A percentile compares a stretch with the other conserved stretches of the same genome.
phyloP scores from a whole-genome alignment of 2,329 filamentous ascomycete genomes.

The Aspergillus sp. region DNA sequence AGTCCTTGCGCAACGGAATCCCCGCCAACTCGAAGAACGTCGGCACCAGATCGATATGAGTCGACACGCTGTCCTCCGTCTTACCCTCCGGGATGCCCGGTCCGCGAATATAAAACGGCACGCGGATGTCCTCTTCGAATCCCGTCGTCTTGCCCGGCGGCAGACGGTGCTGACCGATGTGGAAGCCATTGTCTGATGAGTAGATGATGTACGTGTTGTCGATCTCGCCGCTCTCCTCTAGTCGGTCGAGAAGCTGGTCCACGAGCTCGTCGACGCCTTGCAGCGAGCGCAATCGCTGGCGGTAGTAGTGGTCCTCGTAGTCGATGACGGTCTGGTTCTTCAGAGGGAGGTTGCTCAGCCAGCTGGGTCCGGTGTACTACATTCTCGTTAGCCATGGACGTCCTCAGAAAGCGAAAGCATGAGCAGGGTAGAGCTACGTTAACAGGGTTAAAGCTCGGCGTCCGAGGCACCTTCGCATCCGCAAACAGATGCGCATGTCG shows the following conservation, averaged over 20 bases:
- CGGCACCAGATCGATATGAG: constrained; percentile 65
- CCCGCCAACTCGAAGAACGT: constrained; percentile 54
- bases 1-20: constrained; percentile 46
- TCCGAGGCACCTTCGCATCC: constrained; percentile 60
- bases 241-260: constrained; percentile 51
- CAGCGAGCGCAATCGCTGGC: constrained; percentile 49
- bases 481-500: constrained; percentile 64
- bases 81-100: constrained; percentile 52
- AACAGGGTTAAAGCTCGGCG: constrained; percentile 65
- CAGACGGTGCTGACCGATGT: constrained; percentile 60
- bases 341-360: constrained; percentile 45
- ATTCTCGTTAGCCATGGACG: background rate
- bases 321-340: constrained; percentile 50
- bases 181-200: constrained; percentile 61
- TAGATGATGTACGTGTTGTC: constrained; percentile 62
- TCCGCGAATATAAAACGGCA: constrained; percentile 60
- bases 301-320: constrained; percentile 55
- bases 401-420: background rate
- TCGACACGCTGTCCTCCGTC: constrained; percentile 51
- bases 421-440: constrained; percentile 36
- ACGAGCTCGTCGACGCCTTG: constrained; percentile 58
- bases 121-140: constrained; percentile 60
- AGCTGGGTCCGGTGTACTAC: constrained; percentile 46
- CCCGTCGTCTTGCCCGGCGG: constrained; percentile 59
- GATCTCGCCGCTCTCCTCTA: constrained; percentile 44